Base-by-base conservation (phyloP, 768 basidiomycete genomes). In the Pleurotus giganteus region DNA sequence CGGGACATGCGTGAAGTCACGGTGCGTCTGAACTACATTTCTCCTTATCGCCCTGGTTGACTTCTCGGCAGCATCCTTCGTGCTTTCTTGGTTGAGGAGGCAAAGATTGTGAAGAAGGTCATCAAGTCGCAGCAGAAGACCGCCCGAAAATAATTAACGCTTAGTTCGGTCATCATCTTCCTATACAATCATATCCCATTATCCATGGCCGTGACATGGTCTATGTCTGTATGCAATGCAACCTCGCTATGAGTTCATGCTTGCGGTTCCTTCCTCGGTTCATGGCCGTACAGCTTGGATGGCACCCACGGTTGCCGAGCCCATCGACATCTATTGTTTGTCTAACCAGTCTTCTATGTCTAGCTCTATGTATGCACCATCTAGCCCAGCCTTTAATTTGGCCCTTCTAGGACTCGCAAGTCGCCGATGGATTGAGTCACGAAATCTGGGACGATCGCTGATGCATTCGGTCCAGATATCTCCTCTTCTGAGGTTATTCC, bases 101-200 rank as follows among this genome's bases (percentile, higher is more conserved):
- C 97, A 42, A 98, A 98, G 82, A 98, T 99, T 65, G 97, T 99
- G 69, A 99, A 99, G 88, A 89, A 85, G 77, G 96, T 98, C 64
- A 94, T 98, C 82, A 97, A 97, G 81, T 88, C 89, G 68, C 92
- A 91, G 74, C 76, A 83, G 71, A 80, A 80, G 66, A 69, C 62
- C 55, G 61, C 69, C 61, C 72, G 74, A 65, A 78, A 79, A 67
- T 77, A 77, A 65, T 68, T 55, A 47, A 46, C 28, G 37, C 44
- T 57, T 61, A 41, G 39, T 41, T 41, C 39, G 39, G 39, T 41
- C 15, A 7, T n/a, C n/a, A n/a, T 41, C 39, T 43, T 49, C 57
- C 29, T 52, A 2, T 32, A 47, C 46, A 47, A 29, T 37, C 34
- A 32, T 51, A 24, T 51, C 34, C 17, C 49, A 26, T 34, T 31